phyloP scores from a whole-genome alignment of 2,329 filamentous ascomycete species.

The Stemphylium vesicarium region DNA sequence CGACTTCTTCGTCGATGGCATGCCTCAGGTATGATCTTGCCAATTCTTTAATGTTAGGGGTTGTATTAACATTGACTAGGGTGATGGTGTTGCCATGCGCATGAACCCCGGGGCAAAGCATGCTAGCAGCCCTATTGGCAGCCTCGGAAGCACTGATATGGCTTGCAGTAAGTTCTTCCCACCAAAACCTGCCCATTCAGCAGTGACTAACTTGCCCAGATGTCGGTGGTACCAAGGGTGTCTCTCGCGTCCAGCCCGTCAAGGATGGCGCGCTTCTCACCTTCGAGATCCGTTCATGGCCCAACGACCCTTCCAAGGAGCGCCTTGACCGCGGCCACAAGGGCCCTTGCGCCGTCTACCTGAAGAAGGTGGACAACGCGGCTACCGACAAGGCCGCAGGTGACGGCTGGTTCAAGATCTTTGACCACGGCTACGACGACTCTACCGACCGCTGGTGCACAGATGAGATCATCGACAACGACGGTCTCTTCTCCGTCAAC shows the following conservation, averaged over 20 bases:
- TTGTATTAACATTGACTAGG: constrained; percentile 53
- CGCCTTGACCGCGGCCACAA: constrained; percentile 67
- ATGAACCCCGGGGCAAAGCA: constrained; percentile 63
- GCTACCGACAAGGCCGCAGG: constrained; percentile 60
- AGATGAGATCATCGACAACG: constrained; percentile 68
- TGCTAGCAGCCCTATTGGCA: constrained; percentile 64
- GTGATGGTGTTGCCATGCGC: constrained; percentile 74
- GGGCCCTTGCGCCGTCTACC: constrained; percentile 75
- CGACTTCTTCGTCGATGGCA: constrained; percentile 44
- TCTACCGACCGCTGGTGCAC: constrained; percentile 69
- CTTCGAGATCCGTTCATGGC: constrained; percentile 70
- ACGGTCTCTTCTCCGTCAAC: constrained; percentile 67
- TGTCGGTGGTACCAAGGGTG: constrained; percentile 56
- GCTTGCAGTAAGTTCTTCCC: constrained; percentile 66
- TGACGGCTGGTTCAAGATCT: constrained; percentile 80
- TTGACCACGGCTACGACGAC: constrained; percentile 69
- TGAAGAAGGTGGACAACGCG: constrained; percentile 71
- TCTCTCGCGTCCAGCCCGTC: constrained; percentile 56
- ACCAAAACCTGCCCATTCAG: background rate
- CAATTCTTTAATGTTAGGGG: background rate
- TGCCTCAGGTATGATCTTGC: constrained; percentile 32
- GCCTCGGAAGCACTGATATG: constrained; percentile 67
- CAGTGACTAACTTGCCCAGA: constrained; percentile 44
- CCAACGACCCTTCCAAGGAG: constrained; percentile 61
- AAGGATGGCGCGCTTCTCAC: constrained; percentile 64